These are phyloP conservation scores for Tylopilus plumbeoviolaceoides DNA, from an alignment of 768 basidiomycete genomes.

Conservation along the genomic window DNA sequence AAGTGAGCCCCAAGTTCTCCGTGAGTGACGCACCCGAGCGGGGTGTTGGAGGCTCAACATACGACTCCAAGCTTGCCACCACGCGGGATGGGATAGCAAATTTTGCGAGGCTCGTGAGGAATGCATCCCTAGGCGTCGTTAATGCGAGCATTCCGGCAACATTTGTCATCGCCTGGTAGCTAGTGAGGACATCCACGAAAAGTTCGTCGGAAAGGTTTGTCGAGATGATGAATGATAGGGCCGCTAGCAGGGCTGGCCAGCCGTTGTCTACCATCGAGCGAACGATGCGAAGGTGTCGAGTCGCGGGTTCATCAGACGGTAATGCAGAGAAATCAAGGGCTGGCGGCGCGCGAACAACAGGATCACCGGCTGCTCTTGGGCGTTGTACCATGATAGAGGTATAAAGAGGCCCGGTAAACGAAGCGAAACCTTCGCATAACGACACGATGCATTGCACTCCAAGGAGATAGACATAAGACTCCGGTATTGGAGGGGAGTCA, in stretches of 20 bases:
- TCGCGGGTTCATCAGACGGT: slow-evolving; percentile 48
- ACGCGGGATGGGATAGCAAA: slow-evolving; percentile 89
- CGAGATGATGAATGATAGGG: slow-evolving; percentile 82
- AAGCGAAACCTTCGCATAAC: slow-evolving; percentile 80
- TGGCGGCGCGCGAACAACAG: slow-evolving; percentile 65
- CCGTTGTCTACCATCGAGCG: slow-evolving; percentile 78
- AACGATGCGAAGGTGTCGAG: slow-evolving; percentile 58
- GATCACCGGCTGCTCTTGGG: slow-evolving; percentile 57
- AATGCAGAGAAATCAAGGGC: slow-evolving; percentile 61
- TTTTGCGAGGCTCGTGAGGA: slow-evolving; percentile 86
- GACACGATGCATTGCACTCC: slow-evolving; percentile 85
- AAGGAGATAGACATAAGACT: slow-evolving; percentile 89
- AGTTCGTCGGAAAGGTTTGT: slow-evolving; percentile 91
- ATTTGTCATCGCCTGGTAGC: slow-evolving; percentile 80
- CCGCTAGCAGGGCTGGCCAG: slow-evolving; percentile 92
- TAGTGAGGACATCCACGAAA: slow-evolving; percentile 80
- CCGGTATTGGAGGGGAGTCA: slow-evolving; percentile 90
- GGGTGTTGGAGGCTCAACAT: slow-evolving; percentile 52
- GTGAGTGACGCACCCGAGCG: slow-evolving; percentile 55
- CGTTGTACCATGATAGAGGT: slow-evolving; percentile 63
- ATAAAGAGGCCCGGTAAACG: slow-evolving; percentile 73
- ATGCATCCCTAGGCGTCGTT: slow-evolving; percentile 86
- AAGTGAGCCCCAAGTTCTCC: slow-evolving; percentile 63
- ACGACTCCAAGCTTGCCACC: slow-evolving; percentile 75
- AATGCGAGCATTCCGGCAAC: slow-evolving; percentile 88